Evolutionary conservation across 306 rosid genomes (phyloP), one percentile per base, ranked within the genome.

Genomic region (Pueraria montana): DNA sequence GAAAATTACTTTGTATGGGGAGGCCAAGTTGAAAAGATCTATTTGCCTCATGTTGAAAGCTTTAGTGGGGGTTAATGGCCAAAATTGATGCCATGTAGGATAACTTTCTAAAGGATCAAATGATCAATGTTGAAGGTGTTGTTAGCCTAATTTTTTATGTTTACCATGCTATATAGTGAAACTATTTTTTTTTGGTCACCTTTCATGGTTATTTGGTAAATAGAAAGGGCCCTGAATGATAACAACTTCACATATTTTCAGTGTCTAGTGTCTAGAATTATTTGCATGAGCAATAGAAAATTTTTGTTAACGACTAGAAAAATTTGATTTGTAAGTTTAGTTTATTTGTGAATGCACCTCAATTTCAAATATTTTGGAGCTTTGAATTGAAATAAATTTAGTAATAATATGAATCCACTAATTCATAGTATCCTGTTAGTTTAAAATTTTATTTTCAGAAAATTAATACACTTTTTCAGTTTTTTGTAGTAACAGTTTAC

Each of bases 341-440:
- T 53, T 55, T 18, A 66, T 59, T 34, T 64, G 56, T 78, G 6
- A 42, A 13, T 38, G 5, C 4, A 52, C 75, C 71, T 52, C 8
- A 42, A 42, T 75, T 82, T 66, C 56, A 65, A 40, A 26, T 65
- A 3, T 20, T 75, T 75, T 75, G 62, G 56, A 42, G 62, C 76
- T 66, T 30, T 30, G 34, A 61, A 62, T 18, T 53, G 61, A 13
- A 66, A 6, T 53, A 67, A 53, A 66, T 30, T 17, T 55, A 43
- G 18, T 67, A 82, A 40, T 45, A 42, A 68, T 68, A 38, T 45
- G 62, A 76, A 32, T 71, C 77, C 32, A 79, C 69, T 52, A 67
- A 67, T 79, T 79, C 21, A 53, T 52, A 36, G 45, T 79, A 52
- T 68, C 32, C 10, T 1, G 9, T 9, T 67, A 16, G 59, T 80